Base-by-base conservation (phyloP, 345 rosid genomes). In the Dimocarpus longan region DNA sequence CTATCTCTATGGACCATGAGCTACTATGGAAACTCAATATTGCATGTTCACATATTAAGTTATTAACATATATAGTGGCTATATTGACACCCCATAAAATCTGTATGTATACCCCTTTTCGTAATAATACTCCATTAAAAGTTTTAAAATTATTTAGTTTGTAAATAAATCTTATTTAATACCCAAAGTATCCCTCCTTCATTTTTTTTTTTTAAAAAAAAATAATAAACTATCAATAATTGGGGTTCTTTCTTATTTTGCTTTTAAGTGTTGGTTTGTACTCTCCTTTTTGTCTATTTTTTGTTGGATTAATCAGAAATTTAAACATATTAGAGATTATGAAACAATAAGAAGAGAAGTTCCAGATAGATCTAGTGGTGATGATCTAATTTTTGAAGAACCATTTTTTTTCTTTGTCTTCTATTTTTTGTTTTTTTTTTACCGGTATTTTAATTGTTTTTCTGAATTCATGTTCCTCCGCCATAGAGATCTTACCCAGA, bases 351-450 rank as follows among this genome's bases (percentile, higher is more conserved):
- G 96, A 88, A 71, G 93, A 85, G 83, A 96, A 91, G 88, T 94
- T 90, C 78, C 94, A 88, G 87, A 96, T 96, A 92, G 98, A 96
- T 94, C 95, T 94, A 86, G 94, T 96, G 99, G 99, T 94, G 82
- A 76, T 84, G 79, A 66, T 80, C 76, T 80, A 70, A 10, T 9
- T 40, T 40, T 78, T 44, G 24, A 44, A 48, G 24, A 39, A 43
- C 11, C 21, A 26, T 39, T 50, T 68, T n/a, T n/a, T n/a, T n/a
- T n/a, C n/a, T n/a, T n/a, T n/a, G n/a, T n/a, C n/a, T n/a, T n/a
- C n/a, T n/a, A n/a, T n/a, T n/a, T n/a, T n/a, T n/a, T n/a, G n/a
- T n/a, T n/a, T n/a, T n/a, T n/a, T n/a, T n/a, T n/a, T n/a, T 21
- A 21, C 15, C 13, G 1, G 16, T 11, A 26, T 69, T 74, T 85